Conservation (phyloP, 1,284 basidiomycete species). For the Bondarzewia mesenterica region DNA sequence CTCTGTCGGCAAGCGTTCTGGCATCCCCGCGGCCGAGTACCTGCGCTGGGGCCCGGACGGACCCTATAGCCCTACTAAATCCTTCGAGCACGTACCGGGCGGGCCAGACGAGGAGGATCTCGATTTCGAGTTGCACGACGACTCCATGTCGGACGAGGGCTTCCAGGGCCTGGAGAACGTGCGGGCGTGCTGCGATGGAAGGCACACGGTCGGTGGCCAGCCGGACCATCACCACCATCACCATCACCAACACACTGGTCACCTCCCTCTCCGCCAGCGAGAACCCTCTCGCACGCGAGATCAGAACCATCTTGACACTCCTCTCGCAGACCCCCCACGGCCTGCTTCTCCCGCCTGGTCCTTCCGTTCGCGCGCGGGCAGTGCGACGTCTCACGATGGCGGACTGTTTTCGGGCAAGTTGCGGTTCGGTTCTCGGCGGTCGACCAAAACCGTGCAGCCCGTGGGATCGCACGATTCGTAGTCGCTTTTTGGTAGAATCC, state of each 20-base stretch:
- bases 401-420: constrained; percentile 49
- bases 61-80: constrained; percentile 59
- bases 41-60: constrained; percentile 65
- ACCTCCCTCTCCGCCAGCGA: constrained; percentile 11
- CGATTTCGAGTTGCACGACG: constrained; percentile 76
- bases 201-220: constrained; percentile 71
- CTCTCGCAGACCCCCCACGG: constrained; percentile 41
- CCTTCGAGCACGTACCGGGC: constrained; percentile 53
- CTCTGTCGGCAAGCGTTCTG: constrained; percentile 75
- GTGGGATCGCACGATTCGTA: neutral
- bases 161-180: constrained; percentile 95
- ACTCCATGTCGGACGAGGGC: constrained; percentile 68
- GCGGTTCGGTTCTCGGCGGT: constrained; percentile 62
- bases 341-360: constrained; percentile 76
- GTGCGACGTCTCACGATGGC: constrained; percentile 55
- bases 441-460: constrained; percentile 38
- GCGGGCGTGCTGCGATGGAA: constrained; percentile 90
- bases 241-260: constrained; percentile 34
- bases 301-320: constrained; percentile 35
- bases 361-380: constrained; percentile 68
- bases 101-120: constrained; percentile 48
- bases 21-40: constrained; percentile 86
- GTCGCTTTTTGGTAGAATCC: neutral
- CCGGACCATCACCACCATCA: constrained; percentile 53
- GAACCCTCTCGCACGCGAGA: constrained; percentile 17